Evolutionary conservation across 116 monocot species (phyloP).

Genomic region (Posidonia oceanica): DNA sequence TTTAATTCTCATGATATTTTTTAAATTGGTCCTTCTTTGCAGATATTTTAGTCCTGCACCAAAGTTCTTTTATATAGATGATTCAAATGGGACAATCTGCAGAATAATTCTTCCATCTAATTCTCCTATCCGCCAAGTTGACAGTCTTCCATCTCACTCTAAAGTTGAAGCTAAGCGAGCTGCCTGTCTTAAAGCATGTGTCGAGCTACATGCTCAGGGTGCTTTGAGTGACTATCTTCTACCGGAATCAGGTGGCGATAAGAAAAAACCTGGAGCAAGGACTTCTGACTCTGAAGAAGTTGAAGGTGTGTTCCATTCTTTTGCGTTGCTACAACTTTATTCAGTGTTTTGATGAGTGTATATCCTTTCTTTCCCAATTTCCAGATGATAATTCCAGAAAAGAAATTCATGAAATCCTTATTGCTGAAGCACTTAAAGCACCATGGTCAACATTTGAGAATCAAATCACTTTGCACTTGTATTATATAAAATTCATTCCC

Average conservation of each 20-base stretch:
- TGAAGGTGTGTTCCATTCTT: slow-evolving; percentile 29
- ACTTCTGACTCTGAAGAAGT: slow-evolving; percentile 9
- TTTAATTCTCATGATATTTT: background rate
- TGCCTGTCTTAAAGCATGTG: slow-evolving; percentile 78
- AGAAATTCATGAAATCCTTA: slow-evolving; percentile 72
- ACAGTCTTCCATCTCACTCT: slow-evolving; percentile 48
- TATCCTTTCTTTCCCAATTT: slow-evolving; percentile 3
- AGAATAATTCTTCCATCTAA: slow-evolving; percentile 82
- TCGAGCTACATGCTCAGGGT: slow-evolving; percentile 53
- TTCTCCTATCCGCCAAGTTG: slow-evolving; percentile 68
- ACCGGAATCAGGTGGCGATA: slow-evolving; percentile 30
- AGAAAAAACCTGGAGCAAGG: slow-evolving; percentile 13
- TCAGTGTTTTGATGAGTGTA: background rate
- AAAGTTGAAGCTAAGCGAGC: slow-evolving; percentile 86
- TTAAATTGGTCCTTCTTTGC: background rate
- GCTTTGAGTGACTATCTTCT: slow-evolving; percentile 81
- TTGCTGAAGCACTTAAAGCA: slow-evolving; percentile 44
- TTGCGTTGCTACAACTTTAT: background rate
- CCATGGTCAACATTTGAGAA: slow-evolving; percentile 20
- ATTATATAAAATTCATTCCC: slow-evolving; percentile 58
- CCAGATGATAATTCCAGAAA: slow-evolving; percentile 56
- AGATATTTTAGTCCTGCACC: slow-evolving; percentile 74
- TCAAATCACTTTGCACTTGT: slow-evolving; percentile 37
- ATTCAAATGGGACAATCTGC: slow-evolving; percentile 50
- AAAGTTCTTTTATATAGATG: slow-evolving; percentile 56